Evolutionary conservation across 2,329 filamentous ascomycete genomes (phyloP).

Genomic region (Cordyceps fumosorosea): DNA sequence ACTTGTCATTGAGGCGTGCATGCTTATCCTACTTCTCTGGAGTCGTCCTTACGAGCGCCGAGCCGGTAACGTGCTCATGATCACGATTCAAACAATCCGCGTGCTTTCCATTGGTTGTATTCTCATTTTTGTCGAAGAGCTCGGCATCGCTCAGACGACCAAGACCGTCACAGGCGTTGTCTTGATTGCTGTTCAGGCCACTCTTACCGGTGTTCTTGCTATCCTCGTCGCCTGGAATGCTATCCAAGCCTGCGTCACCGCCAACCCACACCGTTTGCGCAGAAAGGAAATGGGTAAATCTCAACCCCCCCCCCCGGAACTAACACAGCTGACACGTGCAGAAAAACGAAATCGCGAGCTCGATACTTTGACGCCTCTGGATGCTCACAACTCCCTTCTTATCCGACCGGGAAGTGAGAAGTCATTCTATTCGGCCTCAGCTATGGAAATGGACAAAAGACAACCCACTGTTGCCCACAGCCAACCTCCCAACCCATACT

Average conservation of each 20-base stretch:
- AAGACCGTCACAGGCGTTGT: constrained; percentile 93
- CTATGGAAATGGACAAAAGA: constrained; percentile 30
- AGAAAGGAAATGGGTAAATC: constrained; percentile 82
- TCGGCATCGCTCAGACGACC: constrained; percentile 83
- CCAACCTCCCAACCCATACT: constrained; percentile 29
- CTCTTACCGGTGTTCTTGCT: constrained; percentile 73
- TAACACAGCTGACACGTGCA: constrained; percentile 32
- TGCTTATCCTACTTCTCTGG: constrained; percentile 78
- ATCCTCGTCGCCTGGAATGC: constrained; percentile 87
- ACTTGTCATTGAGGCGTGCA: constrained; percentile 70
- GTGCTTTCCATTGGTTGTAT: constrained; percentile 85
- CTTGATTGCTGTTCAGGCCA: constrained; percentile 83
- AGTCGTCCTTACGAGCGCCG: constrained; percentile 78
- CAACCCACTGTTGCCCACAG: constrained; percentile 21
- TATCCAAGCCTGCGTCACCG: constrained; percentile 71
- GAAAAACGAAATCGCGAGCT: constrained; percentile 68
- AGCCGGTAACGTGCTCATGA: constrained; percentile 89
- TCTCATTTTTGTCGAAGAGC: constrained; percentile 86
- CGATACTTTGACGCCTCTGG: constrained; percentile 78
- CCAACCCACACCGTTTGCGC: constrained; percentile 84
- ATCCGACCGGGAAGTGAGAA: constrained; percentile 38
- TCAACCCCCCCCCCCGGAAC: background rate
- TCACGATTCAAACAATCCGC: constrained; percentile 81
- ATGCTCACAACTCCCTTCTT: constrained; percentile 80
- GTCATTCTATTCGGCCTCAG: constrained; percentile 38